Base-by-base conservation (phyloP, 306 rosid genomes). In the Sindora glabra region DNA sequence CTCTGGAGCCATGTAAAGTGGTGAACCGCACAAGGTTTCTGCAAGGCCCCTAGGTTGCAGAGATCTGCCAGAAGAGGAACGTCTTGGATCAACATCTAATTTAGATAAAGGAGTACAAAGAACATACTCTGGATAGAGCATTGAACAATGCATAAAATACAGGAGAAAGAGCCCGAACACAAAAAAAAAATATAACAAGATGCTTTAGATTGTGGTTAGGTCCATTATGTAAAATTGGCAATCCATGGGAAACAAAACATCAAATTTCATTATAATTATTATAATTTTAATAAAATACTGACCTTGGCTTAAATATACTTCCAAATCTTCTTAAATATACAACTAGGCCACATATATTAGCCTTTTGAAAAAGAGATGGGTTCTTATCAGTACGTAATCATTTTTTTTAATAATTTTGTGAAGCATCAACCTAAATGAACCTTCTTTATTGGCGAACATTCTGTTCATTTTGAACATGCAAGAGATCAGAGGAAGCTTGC, bases 1-100 rank as follows among this genome's bases (percentile, higher is more conserved):
- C 84, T 94, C 97, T 33, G 99, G 99, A 77, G 99, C 99, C 99
- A 94, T 94, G 78, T 94, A 94, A 62, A 94, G 99, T 22, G 99
- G 99, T 18, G 99, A 94, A 52, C 99, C 99, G 67, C 99, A 94
- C 86, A 94, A 74, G 26, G 99, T 94, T 84, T 94, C 99, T 60
- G 99, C 99, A 77, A 94, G 97, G 39, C 89, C 87, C 61, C 76
- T 83, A 53, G 99, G 95, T 73, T 86, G 94, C 81, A 94, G 73
- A 70, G 97, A 94, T 77, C 99, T 94, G 72, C 74, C 56, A 73
- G 21, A 41, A 63, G 48, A 42, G 76, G 60, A 69, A 9, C 19
- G 6, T 12, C 49, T 37, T 51, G 51, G 16, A 52, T 56, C 24
- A 70, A 56, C 67, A 68, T 41, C 38, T 60, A 23, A 32, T 18